Percentiles rank a stretch among this genome's conserved stretches.
Evolutionary conservation across 805 yeast species (phyloP).

Genomic region (Spathaspora arborariae): DNA sequence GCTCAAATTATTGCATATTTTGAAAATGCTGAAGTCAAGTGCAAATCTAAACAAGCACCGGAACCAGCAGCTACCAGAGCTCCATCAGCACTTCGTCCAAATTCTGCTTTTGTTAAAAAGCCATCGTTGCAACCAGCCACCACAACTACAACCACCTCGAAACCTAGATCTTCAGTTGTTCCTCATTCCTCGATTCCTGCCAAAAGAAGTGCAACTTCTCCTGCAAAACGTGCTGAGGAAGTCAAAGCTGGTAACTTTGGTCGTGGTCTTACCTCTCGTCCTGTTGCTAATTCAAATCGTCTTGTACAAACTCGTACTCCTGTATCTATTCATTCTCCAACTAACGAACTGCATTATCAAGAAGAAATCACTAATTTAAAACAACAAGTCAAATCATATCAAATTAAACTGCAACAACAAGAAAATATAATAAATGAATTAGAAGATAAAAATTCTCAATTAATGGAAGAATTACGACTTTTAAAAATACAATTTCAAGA

Average conservation of each 20-base stretch:
- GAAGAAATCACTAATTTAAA: constrained; percentile 5
- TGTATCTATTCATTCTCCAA: neutral
- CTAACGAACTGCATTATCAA: neutral
- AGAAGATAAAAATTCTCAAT: constrained; percentile 12
- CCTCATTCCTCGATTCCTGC: constrained; percentile 48
- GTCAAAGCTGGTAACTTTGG: constrained; percentile 27
- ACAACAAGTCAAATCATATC: constrained; percentile 9
- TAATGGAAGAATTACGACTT: constrained; percentile 21
- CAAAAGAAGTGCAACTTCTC: constrained; percentile 69
- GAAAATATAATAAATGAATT: constrained; percentile 20
- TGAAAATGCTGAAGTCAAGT: constrained; percentile 52
- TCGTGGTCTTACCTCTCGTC: constrained; percentile 42
- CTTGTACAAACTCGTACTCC: neutral
- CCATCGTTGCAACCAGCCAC: neutral
- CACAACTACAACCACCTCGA: constrained; percentile 4
- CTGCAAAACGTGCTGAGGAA: constrained; percentile 45
- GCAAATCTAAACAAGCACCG: constrained; percentile 4
- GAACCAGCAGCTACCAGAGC: constrained; percentile 7
- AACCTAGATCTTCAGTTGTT: constrained; percentile 7
- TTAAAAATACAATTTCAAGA: constrained; percentile 29
- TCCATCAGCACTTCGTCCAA: constrained; percentile 10
- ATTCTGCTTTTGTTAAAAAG: neutral
- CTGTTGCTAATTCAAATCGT: constrained; percentile 1
- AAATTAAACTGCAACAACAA: constrained; percentile 21
- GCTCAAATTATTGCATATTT: constrained; percentile 58